Percentiles rank a stretch among this genome's conserved stretches.
phyloP scores from a whole-genome alignment of 1,139 yeast genomes.

The Suhomyces coccinellae region DNA sequence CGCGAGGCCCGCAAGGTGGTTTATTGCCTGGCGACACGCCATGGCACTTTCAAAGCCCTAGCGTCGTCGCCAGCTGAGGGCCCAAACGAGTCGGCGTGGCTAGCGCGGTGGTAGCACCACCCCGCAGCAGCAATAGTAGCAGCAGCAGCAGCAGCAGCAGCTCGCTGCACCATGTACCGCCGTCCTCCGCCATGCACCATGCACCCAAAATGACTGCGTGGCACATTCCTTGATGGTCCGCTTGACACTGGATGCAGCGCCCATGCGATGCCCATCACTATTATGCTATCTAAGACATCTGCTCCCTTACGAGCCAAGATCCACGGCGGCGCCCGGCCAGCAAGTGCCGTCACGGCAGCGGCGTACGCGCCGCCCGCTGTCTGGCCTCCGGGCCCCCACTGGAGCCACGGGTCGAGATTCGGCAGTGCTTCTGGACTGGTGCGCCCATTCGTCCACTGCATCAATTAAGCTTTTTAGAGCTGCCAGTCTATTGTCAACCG shows the following conservation, averaged over 20 bases:
- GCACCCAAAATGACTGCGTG: not conserved
- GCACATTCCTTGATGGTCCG: not conserved
- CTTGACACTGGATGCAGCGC: not conserved
- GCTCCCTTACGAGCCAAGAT: not conserved
- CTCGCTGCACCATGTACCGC: not conserved
- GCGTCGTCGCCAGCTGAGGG: no score
- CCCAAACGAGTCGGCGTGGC: no score
- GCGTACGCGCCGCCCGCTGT: not conserved
- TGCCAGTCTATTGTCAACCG: slow-evolving; percentile 3
- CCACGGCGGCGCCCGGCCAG: no score
- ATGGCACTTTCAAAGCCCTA: no score
- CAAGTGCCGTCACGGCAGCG: not conserved
- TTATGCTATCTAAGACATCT: not conserved
- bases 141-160: no score
- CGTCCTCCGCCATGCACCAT: not conserved
- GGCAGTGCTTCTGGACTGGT: not conserved
- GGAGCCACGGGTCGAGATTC: not conserved
- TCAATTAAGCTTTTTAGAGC: slow-evolving; percentile 5
- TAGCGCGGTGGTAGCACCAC: no score
- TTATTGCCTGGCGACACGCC: no score
- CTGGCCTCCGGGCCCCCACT: not conserved
- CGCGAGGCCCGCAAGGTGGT: no score
- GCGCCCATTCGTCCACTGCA: not conserved
- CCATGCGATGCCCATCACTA: not conserved
- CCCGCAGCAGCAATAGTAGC: no score